Conservation (phyloP, 768 basidiomycete genomes). For the Lentinula guzmanii region DNA sequence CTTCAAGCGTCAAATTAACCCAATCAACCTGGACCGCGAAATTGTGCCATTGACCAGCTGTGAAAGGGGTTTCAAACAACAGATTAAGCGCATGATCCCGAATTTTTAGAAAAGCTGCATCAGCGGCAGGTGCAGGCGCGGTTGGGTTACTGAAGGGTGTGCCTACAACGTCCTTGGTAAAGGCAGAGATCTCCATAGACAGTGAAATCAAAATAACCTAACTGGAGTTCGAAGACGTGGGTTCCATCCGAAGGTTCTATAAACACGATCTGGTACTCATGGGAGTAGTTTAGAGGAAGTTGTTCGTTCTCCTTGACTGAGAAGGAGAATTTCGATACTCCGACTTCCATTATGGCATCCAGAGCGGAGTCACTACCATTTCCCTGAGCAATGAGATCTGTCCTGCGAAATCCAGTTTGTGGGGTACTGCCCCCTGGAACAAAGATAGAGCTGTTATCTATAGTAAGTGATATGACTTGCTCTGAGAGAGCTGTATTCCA, state of each 20-base stretch:
- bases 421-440: constrained; percentile 40
- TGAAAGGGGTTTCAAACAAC: constrained; percentile 44
- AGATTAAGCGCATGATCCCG: constrained; percentile 48
- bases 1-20: constrained; percentile 40
- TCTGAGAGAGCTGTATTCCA: constrained; percentile 40
- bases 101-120: constrained; percentile 48
- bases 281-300: constrained; percentile 43
- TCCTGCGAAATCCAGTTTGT: constrained; percentile 52
- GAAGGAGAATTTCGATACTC: constrained; percentile 44
- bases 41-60: constrained; percentile 46
- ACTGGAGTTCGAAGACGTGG: constrained; percentile 54
- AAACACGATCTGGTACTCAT: constrained; percentile 61
- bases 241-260: constrained; percentile 57
- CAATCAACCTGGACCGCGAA: constrained; percentile 56
- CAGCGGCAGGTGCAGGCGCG: constrained; percentile 29
- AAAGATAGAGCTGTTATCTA: constrained; percentile 56
- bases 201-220: constrained; percentile 28
- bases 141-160: constrained; percentile 54
- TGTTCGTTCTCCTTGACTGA: constrained; percentile 34
- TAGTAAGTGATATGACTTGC: constrained; percentile 44
- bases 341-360: constrained; percentile 33
- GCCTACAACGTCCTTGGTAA: constrained; percentile 22
- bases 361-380: constrained; percentile 31
- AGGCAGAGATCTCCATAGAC: neutral
- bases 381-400: constrained; percentile 50